phyloP scores from a whole-genome alignment of 257 asterid species.

The Solanum piurae region DNA sequence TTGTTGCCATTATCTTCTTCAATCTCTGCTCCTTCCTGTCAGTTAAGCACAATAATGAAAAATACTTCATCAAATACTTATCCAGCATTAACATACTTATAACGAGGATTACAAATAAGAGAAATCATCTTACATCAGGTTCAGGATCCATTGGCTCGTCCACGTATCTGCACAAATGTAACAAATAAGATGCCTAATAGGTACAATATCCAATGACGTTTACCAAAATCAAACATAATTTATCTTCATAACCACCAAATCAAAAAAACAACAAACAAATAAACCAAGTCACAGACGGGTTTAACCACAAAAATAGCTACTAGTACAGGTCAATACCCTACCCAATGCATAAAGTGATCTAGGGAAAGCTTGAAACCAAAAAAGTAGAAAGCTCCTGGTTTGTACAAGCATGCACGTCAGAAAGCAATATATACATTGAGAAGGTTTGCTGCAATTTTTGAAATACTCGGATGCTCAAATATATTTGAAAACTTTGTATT shows the following conservation, averaged over 20 bases:
- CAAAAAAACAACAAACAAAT: not conserved
- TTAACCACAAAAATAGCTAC: not conserved
- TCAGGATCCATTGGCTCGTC: conserved; percentile 89
- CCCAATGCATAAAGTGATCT: not conserved
- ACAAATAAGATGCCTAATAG: not conserved
- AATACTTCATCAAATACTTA: not conserved
- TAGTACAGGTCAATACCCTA: not conserved
- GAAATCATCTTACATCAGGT: conserved; percentile 42
- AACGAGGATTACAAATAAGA: not conserved
- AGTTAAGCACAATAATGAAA: not conserved
- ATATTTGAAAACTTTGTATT: not conserved
- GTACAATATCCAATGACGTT: not conserved
- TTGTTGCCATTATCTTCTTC: conserved; percentile 48
- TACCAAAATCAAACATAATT: not conserved
- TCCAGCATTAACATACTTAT: not conserved
- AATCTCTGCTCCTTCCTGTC: conserved; percentile 73
- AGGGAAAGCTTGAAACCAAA: not conserved
- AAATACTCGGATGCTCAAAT: not conserved
- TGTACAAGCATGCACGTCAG: not conserved
- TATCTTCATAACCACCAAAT: not conserved
- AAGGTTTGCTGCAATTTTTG: not conserved
- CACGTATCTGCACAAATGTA: conserved; percentile 36
- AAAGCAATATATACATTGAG: not conserved
- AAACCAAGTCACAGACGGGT: not conserved
- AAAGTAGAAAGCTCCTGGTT: not conserved